Evolutionary conservation across 306 rosid species (phyloP).

Genomic region (Erythrophleum fordii): DNA sequence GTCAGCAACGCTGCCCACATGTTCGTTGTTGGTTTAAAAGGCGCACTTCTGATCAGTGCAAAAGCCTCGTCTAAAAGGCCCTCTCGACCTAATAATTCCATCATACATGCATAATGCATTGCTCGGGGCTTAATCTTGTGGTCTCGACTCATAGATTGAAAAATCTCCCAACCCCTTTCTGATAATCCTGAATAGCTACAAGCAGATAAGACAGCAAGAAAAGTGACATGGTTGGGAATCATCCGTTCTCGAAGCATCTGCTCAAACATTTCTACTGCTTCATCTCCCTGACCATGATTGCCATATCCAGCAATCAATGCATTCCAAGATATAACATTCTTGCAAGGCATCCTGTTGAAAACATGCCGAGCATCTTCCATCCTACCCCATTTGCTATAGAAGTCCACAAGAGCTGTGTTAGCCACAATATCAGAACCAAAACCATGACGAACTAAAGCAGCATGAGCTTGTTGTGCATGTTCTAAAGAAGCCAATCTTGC

Average conservation of each 20-base stretch:
- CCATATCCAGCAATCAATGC: slow-evolving; percentile 89
- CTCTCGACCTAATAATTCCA: slow-evolving; percentile 84
- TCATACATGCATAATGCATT: slow-evolving; percentile 94
- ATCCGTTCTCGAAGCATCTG: slow-evolving; percentile 69
- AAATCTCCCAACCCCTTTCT: slow-evolving; percentile 77
- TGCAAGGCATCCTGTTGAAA: slow-evolving; percentile 70
- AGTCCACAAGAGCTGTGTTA: slow-evolving; percentile 79
- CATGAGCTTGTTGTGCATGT: slow-evolving; percentile 88
- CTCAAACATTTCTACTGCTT: slow-evolving; percentile 78
- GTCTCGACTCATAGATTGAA: slow-evolving; percentile 69
- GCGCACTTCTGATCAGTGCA: slow-evolving; percentile 63
- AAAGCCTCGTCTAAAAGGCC: slow-evolving; percentile 78
- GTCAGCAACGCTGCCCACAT: slow-evolving; percentile 94
- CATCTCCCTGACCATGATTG: slow-evolving; percentile 78
- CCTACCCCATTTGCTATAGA: slow-evolving; percentile 95
- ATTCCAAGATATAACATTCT: slow-evolving; percentile 84
- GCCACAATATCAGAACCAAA: slow-evolving; percentile 78
- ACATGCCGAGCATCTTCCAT: slow-evolving; percentile 79
- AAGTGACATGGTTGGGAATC: slow-evolving; percentile 84
- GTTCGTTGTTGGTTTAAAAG: slow-evolving; percentile 77
- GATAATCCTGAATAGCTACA: slow-evolving; percentile 84
- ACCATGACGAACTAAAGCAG: slow-evolving; percentile 80
- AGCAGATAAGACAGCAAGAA: slow-evolving; percentile 85
- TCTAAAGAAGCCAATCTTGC: slow-evolving; percentile 80
- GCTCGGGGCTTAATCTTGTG: slow-evolving; percentile 84